Evolutionary conservation across 176 grass and related monocot species (phyloP).

Genomic region (Neostapfia colusana): DNA sequence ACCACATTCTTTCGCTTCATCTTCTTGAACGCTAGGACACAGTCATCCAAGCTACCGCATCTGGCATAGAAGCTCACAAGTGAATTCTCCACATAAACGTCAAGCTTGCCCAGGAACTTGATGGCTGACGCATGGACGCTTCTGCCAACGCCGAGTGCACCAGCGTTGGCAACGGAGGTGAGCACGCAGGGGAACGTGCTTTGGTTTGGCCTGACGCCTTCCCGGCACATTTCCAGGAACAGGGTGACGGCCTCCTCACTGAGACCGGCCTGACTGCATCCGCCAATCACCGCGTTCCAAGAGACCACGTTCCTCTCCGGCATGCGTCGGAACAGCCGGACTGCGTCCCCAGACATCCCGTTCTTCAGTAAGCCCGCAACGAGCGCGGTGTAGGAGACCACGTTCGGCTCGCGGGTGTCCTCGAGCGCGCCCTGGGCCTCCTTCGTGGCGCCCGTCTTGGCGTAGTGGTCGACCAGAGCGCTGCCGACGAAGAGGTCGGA

Average conservation of each 20-base stretch:
- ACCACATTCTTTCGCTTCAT: slow-evolving; percentile 56
- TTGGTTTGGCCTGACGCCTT: slow-evolving; percentile 52
- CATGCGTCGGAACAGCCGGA: slow-evolving; percentile 56
- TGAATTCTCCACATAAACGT: slow-evolving; percentile 63
- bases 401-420: slow-evolving; percentile 63
- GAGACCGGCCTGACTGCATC: slow-evolving; percentile 67
- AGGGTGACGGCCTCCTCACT: slow-evolving; percentile 58
- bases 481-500: slow-evolving; percentile 77
- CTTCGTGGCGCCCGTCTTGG: slow-evolving; percentile 63
- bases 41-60: slow-evolving; percentile 75
- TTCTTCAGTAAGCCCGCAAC: slow-evolving; percentile 62
- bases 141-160: slow-evolving; percentile 60
- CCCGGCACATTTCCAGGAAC: slow-evolving; percentile 65
- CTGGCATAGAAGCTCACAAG: slow-evolving; percentile 83
- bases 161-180: slow-evolving; percentile 61
- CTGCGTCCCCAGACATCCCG: slow-evolving; percentile 50
- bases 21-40: slow-evolving; percentile 56
- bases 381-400: slow-evolving; percentile 72
- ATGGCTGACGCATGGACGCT: slow-evolving; percentile 79
- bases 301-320: slow-evolving; percentile 73
- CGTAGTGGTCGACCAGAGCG: slow-evolving; percentile 77
- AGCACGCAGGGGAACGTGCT: slow-evolving; percentile 68
- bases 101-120: slow-evolving; percentile 59
- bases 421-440: slow-evolving; percentile 54
- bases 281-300: slow-evolving; percentile 81